Evolutionary conservation across 2,329 filamentous ascomycete species (phyloP).

Genomic region (Zymoseptoria brevis): DNA sequence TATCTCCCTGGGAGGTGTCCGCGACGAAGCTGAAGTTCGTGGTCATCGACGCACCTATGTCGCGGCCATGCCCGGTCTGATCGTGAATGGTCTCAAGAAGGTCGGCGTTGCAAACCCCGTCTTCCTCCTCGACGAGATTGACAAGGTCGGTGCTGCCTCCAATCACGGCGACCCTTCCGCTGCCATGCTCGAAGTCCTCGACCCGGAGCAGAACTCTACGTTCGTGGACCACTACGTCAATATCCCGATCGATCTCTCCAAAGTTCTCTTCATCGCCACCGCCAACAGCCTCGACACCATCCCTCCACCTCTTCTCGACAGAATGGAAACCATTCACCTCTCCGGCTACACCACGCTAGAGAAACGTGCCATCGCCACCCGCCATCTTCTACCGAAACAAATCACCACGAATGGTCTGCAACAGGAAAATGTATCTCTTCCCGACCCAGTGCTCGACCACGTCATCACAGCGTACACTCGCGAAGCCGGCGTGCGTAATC

Average conservation of each 20-base stretch:
- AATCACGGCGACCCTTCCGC: slow-evolving; percentile 93
- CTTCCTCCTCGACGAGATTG: slow-evolving; percentile 92
- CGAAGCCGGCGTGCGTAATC: slow-evolving; percentile 88
- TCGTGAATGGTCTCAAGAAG: slow-evolving; percentile 90
- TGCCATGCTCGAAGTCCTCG: slow-evolving; percentile 94
- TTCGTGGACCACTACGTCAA: slow-evolving; percentile 97
- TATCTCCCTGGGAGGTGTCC: slow-evolving; percentile 89
- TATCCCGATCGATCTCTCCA: slow-evolving; percentile 90
- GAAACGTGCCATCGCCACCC: slow-evolving; percentile 88
- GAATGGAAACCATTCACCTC: slow-evolving; percentile 92
- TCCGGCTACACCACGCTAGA: slow-evolving; percentile 95
- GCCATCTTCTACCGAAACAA: slow-evolving; percentile 94
- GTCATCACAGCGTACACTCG: slow-evolving; percentile 95
- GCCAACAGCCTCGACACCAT: slow-evolving; percentile 94
- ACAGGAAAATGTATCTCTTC: slow-evolving; percentile 65
- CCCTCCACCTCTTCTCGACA: slow-evolving; percentile 82
- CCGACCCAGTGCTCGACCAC: slow-evolving; percentile 80
- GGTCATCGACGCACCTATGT: slow-evolving; percentile 94
- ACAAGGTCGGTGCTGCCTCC: slow-evolving; percentile 87
- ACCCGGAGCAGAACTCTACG: slow-evolving; percentile 91
- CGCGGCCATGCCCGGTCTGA: slow-evolving; percentile 94
- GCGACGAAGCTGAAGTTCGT: slow-evolving; percentile 93
- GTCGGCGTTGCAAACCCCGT: slow-evolving; percentile 93
- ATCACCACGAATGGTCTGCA: slow-evolving; percentile 80
- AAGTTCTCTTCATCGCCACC: slow-evolving; percentile 94